A percentile compares a stretch with the other conserved stretches of the same genome.
Evolutionary conservation across 2,329 filamentous ascomycete genomes (phyloP).

Genomic region (Diaporthe sp.): DNA sequence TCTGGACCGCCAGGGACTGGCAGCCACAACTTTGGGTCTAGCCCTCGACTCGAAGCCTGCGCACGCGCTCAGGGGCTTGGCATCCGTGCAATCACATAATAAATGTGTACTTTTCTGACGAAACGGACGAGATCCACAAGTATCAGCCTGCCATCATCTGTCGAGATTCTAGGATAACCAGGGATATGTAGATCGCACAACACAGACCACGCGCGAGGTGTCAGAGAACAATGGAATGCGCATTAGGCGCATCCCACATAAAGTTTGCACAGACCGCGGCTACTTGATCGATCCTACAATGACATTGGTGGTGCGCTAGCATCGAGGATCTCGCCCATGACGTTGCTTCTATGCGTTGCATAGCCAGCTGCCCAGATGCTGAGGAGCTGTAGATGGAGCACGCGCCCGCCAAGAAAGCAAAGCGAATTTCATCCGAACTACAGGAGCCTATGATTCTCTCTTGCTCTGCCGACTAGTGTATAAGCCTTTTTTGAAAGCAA

Average conservation of each 20-base stretch:
- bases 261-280: conserved; percentile 19
- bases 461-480: not conserved
- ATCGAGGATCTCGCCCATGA: not conserved
- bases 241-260: not conserved
- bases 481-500: not conserved
- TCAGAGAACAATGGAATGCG: not conserved
- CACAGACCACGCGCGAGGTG: not conserved
- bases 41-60: not conserved
- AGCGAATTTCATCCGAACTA: not conserved
- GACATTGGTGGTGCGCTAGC: not conserved
- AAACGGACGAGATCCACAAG: conserved; percentile 2
- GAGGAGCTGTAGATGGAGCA: not conserved
- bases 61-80: not conserved
- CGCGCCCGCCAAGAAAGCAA: conserved; percentile 1
- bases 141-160: not conserved
- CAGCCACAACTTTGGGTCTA: too few species aligned
- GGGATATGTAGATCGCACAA: not conserved
- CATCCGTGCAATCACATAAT: not conserved
- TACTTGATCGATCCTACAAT: conserved; percentile 1
- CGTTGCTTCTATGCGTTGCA: not conserved
- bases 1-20: not conserved
- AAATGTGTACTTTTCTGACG: not conserved
- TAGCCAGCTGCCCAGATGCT: not conserved
- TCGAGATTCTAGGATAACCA: not conserved
- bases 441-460: not conserved